These are phyloP conservation scores for Chaetomiaceae sp. DNA, from an alignment of 2,329 filamentous ascomycete species.

Conservation along the genomic window DNA sequence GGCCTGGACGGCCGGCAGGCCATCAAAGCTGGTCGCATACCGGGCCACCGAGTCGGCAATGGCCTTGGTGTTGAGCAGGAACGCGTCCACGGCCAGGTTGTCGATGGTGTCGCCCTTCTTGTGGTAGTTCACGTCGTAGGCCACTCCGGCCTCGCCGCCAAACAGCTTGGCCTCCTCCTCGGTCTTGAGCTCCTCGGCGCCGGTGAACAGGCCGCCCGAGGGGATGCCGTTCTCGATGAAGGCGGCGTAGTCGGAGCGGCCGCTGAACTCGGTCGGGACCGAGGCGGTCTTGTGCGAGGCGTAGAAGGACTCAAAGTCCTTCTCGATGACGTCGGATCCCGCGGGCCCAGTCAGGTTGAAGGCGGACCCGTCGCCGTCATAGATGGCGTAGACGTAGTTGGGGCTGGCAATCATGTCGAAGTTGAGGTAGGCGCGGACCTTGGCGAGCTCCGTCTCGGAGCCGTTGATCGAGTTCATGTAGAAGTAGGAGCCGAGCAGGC, in stretches of 20 bases:
- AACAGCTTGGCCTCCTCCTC: constrained; percentile 54
- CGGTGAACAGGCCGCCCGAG: constrained; percentile 62
- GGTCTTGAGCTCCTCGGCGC: constrained; percentile 47
- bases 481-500: constrained; percentile 54
- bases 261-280: constrained; percentile 57
- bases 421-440: constrained; percentile 52
- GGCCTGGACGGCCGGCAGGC: constrained; percentile 26
- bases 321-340: constrained; percentile 52
- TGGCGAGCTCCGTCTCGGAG: constrained; percentile 41
- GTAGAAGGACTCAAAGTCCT: constrained; percentile 54
- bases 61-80: constrained; percentile 40
- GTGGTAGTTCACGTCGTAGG: constrained; percentile 45
- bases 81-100: constrained; percentile 38
- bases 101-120: constrained; percentile 37
- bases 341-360: constrained; percentile 50
- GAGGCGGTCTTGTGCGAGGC: constrained; percentile 43
- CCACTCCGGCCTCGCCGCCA: constrained; percentile 53
- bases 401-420: constrained; percentile 52
- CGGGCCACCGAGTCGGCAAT: constrained; percentile 39
- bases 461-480: constrained; percentile 39
- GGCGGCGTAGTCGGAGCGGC: constrained; percentile 53
- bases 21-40: constrained; percentile 37
- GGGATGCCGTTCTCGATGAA: constrained; percentile 64
- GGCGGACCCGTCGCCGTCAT: constrained; percentile 56
- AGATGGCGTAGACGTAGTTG: constrained; percentile 51